These are phyloP conservation scores for Yamadazyma diddensiae DNA, from an alignment of 1,139 yeast species.

Conservation along the genomic window DNA sequence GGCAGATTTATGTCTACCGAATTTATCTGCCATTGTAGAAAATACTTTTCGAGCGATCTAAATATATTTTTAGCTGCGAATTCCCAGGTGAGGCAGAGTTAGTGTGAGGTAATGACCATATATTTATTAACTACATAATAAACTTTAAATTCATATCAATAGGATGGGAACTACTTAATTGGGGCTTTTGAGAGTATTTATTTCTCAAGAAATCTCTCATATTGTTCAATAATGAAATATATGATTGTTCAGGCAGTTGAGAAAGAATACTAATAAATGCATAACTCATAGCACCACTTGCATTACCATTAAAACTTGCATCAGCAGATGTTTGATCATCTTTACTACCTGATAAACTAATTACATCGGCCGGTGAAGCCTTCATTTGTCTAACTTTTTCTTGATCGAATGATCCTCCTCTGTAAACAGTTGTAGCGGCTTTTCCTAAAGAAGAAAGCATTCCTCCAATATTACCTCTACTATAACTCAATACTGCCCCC, in stretches of 20 bases:
- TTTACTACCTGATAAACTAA: slow-evolving; percentile 85
- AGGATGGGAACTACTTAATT: slow-evolving; percentile 80
- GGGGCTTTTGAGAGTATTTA: slow-evolving; percentile 87
- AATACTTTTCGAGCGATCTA: slow-evolving; percentile 1
- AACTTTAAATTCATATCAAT: slow-evolving; percentile 73
- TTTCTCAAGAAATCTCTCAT: slow-evolving; percentile 68
- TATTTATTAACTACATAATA: slow-evolving; percentile 22
- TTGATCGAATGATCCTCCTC: slow-evolving; percentile 23
- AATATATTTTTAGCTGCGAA: too few relatives aligned
- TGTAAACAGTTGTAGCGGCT: slow-evolving; percentile 45
- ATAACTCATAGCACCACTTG: slow-evolving; percentile 95
- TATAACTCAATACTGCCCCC: slow-evolving; percentile 68
- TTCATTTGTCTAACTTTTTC: slow-evolving; percentile 47
- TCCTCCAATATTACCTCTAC: slow-evolving; percentile 64
- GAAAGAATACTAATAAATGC: slow-evolving; percentile 75
- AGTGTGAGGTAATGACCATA: too few relatives aligned
- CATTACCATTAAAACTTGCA: slow-evolving; percentile 70
- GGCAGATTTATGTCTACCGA: slow-evolving; percentile 59
- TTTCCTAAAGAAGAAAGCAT: slow-evolving; percentile 42
- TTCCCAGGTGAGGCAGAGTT: too few relatives aligned
- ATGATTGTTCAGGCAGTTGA: slow-evolving; percentile 69
- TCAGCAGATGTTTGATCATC: slow-evolving; percentile 84
- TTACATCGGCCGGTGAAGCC: slow-evolving; percentile 85
- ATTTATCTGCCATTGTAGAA: slow-evolving; percentile 36
- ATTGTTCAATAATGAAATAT: slow-evolving; percentile 72